phyloP scores from a whole-genome alignment of 1,284 basidiomycete genomes.

The Marasmius tenuissimus region DNA sequence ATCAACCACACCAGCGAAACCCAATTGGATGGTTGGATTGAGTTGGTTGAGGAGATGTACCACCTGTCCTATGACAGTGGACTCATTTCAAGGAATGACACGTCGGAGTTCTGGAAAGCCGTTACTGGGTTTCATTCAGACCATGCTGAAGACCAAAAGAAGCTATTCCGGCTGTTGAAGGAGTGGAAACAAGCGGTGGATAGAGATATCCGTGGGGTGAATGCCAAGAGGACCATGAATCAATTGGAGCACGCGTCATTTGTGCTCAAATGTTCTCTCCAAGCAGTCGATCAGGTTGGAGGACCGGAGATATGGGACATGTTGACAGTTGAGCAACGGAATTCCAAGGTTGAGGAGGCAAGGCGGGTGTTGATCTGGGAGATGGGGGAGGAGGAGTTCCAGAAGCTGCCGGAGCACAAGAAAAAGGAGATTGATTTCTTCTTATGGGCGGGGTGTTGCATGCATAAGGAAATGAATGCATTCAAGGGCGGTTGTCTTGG shows the following conservation, averaged over 20 bases:
- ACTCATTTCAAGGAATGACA: slow-evolving; percentile 4
- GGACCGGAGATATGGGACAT: not conserved
- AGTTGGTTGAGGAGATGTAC: slow-evolving; percentile 15
- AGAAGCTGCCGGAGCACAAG: slow-evolving; percentile 14
- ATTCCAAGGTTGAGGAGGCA: not conserved
- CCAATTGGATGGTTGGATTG: slow-evolving; percentile 23
- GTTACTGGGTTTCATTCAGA: slow-evolving; percentile 19
- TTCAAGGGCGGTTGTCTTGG: slow-evolving; percentile 24
- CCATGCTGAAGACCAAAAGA: slow-evolving; percentile 20
- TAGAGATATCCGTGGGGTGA: slow-evolving; percentile 6
- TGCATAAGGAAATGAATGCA: slow-evolving; percentile 32
- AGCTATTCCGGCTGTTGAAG: slow-evolving; percentile 13
- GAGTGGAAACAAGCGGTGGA: slow-evolving; percentile 12
- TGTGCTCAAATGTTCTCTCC: not conserved
- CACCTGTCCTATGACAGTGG: slow-evolving; percentile 15
- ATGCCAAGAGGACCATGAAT: not conserved
- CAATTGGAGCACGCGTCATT: not conserved
- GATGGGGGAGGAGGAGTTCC: slow-evolving; percentile 12
- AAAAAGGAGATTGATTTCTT: slow-evolving; percentile 16
- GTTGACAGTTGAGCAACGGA: not conserved
- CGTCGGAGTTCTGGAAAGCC: slow-evolving; percentile 13
- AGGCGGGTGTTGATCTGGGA: not conserved
- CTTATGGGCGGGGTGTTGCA: slow-evolving; percentile 26
- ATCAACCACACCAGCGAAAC: slow-evolving; percentile 24
- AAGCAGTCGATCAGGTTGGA: not conserved